Conservation (phyloP, 495 filamentous ascomycete genomes). For the Penicillium malachiteum region DNA sequence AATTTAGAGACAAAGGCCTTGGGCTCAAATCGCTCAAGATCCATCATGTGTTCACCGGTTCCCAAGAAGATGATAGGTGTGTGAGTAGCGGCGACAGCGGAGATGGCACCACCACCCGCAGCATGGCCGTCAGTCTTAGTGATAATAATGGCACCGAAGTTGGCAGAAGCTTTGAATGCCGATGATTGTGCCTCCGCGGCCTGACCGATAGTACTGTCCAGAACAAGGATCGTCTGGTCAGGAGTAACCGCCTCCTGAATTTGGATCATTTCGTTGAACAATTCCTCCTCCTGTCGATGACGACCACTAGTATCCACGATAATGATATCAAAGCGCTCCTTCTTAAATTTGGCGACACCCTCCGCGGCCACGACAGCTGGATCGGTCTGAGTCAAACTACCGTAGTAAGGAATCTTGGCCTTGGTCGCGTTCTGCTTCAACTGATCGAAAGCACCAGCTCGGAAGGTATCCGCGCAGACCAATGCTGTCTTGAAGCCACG, state of each 20-base stretch:
- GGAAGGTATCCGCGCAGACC: conserved; percentile 98
- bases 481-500: conserved; percentile 92
- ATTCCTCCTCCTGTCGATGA: conserved; percentile 88
- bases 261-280: conserved; percentile 98
- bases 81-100: conserved; percentile 94
- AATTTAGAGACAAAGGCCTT: conserved; percentile 89
- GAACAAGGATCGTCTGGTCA: conserved; percentile 97
- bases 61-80: conserved; percentile 98
- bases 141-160: conserved; percentile 98
- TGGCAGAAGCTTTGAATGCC: conserved; percentile 95
- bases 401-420: conserved; percentile 98
- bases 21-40: conserved; percentile 89
- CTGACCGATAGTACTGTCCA: conserved; percentile 95
- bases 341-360: conserved; percentile 98
- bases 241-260: conserved; percentile 89
- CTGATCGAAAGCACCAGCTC: conserved; percentile 97
- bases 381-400: conserved; percentile 92
- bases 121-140: conserved; percentile 98
- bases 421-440: conserved; percentile 98
- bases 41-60: conserved; percentile 95
- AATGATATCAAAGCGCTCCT: conserved; percentile 96
- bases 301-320: conserved; percentile 96
- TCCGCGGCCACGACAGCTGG: conserved; percentile 89
- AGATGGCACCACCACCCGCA: conserved; percentile 93
- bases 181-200: conserved; percentile 90